Evolutionary conservation across 2,329 filamentous ascomycete species (phyloP).

Genomic region (Neofusicoccum ribis): DNA sequence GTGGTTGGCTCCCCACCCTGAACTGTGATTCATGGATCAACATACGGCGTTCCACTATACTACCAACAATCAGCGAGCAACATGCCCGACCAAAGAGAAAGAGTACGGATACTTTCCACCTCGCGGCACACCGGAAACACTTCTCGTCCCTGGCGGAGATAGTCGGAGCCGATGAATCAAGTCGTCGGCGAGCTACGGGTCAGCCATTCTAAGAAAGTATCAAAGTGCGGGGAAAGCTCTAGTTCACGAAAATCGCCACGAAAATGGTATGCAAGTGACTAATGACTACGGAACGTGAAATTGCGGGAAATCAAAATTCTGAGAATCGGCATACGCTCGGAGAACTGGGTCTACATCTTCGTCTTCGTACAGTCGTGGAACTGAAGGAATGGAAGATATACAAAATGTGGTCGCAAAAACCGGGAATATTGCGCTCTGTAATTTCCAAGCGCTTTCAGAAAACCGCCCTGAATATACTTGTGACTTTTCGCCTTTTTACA

Average conservation of each 20-base stretch:
- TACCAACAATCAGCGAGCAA: no score
- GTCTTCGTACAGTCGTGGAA: no score
- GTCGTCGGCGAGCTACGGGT: background rate
- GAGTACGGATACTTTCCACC: no score
- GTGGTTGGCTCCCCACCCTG: no score
- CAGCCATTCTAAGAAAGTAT: background rate
- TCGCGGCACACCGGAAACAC: no score
- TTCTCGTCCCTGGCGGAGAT: background rate
- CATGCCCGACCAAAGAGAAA: no score
- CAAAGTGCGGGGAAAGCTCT: background rate
- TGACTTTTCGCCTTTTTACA: conserved; percentile 36
- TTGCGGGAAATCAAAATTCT: background rate
- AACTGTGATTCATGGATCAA: no score
- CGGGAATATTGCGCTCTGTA: background rate
- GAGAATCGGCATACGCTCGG: background rate
- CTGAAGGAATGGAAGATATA: background rate
- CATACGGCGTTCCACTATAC: no score
- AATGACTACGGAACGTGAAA: background rate
- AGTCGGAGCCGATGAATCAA: background rate
- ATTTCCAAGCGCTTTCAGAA: background rate
- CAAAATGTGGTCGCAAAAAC: background rate
- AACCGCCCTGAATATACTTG: background rate
- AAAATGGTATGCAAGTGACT: background rate
- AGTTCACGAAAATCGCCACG: background rate
- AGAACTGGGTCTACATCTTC: background rate